These are phyloP conservation scores for Geotrichum restrictum DNA, from an alignment of 1,139 yeast species.

Conservation along the genomic window DNA sequence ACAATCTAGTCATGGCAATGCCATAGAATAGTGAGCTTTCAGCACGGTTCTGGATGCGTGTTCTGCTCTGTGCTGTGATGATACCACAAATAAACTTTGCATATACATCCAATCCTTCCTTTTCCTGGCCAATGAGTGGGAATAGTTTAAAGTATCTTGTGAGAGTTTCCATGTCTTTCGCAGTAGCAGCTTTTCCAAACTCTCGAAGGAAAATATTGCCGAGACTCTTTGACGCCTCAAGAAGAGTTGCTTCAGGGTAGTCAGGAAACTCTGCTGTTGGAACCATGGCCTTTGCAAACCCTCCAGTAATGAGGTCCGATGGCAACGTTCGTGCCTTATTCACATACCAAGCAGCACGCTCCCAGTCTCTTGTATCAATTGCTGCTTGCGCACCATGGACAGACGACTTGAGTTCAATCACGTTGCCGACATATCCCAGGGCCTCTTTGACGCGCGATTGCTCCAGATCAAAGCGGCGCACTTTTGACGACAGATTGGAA, in stretches of 20 bases:
- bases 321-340: conserved; percentile 54
- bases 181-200: conserved; percentile 66
- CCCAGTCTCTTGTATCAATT: conserved; percentile 66
- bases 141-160: conserved; percentile 80
- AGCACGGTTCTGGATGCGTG: conserved; percentile 44
- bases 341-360: conserved; percentile 64
- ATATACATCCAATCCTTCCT: conserved; percentile 72
- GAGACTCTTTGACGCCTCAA: conserved; percentile 56
- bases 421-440: conserved; percentile 59
- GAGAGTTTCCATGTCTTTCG: conserved; percentile 61
- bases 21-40: conserved; percentile 50
- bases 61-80: conserved; percentile 72
- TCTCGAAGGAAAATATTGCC: conserved; percentile 55
- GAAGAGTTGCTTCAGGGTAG: conserved; percentile 56
- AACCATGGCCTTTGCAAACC: conserved; percentile 76
- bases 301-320: conserved; percentile 51
- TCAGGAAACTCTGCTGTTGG: conserved; percentile 91
- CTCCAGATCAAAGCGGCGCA: conserved; percentile 67
- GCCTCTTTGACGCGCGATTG: conserved; percentile 64
- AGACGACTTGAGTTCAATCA: conserved; percentile 59
- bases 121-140: conserved; percentile 75
- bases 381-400: conserved; percentile 67
- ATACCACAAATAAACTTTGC: conserved; percentile 82
- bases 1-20: conserved; percentile 65
- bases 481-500: conserved; percentile 60